Evolutionary conservation across 768 basidiomycete genomes (phyloP), one percentile per base, ranked within the genome.

Genomic region (Trametes cubensis): DNA sequence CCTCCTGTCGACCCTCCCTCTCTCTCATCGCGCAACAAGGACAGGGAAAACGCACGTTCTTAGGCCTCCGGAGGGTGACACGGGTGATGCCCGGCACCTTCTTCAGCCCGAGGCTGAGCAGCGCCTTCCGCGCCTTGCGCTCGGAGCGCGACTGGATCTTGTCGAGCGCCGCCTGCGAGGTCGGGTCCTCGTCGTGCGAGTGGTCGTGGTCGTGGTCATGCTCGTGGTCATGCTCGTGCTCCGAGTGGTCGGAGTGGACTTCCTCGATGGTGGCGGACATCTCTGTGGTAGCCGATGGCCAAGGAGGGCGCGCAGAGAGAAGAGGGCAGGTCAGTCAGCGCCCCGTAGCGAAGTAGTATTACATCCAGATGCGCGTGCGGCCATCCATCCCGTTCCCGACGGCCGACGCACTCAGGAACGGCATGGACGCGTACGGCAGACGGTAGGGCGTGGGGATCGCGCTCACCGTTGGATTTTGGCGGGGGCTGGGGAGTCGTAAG

Each of bases 131-230:
- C 54, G 95, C 94, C 76, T 96, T 97, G 70, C 95, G 89, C 78
- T 98, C 95, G 40, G 94, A 88, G 66, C 93, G 89, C 56, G 93
- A 95, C 79, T 95, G 92, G 68, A 95, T 90, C 78, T 97, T 96
- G 69, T 95, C 92, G 64, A 93, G 86, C 61, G 89, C 89, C 47
- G 91, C 88, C 63, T 86, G 83, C 49, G 90, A 92, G 60, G 89
- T 90, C 51, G 91, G 92, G 68, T 93, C 92, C 73, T 92, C 90
- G 63, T 92, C 89, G 53, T 84, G 80, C 23, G 78, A 77, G 64
- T 82, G 80, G 39, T 80, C 79, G 64, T 85, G 83, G 54, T 82
- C 77, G 55, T 82, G 79, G 15, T 83, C 79, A 68, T 85, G 83
- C 66, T 84, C 79, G 70, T 81, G 75, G 69, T 79, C 74, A 60